A percentile compares a stretch with the other conserved stretches of the same genome.
These are phyloP conservation scores for Ormosia emarginata DNA, from an alignment of 306 rosid species.

Conservation along the genomic window DNA sequence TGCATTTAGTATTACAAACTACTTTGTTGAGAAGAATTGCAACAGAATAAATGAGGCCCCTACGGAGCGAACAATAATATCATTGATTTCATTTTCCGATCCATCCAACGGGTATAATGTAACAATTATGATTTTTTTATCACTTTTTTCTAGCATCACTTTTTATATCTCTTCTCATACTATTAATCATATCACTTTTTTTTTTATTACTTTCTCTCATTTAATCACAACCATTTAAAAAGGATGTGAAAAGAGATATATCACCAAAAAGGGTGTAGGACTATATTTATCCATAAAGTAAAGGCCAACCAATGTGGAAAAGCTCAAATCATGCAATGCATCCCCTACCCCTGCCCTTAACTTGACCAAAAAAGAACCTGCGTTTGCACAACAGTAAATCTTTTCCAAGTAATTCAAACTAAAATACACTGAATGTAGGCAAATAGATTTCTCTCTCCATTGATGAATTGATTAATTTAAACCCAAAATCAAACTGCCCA, in stretches of 20 bases:
- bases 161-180: too few species aligned
- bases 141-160: too few species aligned
- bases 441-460: not conserved
- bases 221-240: too few species aligned
- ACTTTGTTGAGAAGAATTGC: not conserved
- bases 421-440: not conserved
- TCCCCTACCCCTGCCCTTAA: not conserved
- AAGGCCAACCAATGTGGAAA: not conserved
- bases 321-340: not conserved
- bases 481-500: constrained; percentile 9
- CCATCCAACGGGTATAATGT: not conserved
- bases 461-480: constrained; percentile 17
- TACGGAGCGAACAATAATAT: not conserved
- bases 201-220: too few species aligned
- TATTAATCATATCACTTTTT: too few species aligned
- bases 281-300: too few species aligned
- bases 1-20: too few species aligned
- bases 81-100: not conserved
- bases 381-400: not conserved
- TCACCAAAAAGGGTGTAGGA: too few species aligned
- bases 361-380: not conserved
- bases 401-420: not conserved
- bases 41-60: not conserved
- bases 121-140: too few species aligned
- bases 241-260: too few species aligned